A percentile compares a stretch with the other conserved stretches of the same genome.
These are phyloP conservation scores for Dacryopinax primogenitus DNA, from an alignment of 768 basidiomycete genomes.

Conservation along the genomic window DNA sequence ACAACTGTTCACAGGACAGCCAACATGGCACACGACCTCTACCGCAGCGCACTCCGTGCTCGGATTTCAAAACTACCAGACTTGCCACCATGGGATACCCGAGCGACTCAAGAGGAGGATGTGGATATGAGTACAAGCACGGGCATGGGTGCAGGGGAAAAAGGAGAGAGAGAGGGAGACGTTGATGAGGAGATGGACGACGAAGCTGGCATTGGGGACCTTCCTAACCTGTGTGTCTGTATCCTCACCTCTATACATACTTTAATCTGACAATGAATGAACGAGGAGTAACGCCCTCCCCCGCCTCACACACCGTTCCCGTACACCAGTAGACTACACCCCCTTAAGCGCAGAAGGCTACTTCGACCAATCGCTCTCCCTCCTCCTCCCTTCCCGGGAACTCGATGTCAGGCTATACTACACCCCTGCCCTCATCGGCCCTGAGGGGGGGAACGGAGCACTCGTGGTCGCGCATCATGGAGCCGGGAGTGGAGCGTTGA, in stretches of 20 bases:
- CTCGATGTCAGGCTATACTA: conserved; percentile 75
- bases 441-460: conserved; percentile 34
- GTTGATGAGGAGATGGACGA: conserved; percentile 42
- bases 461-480: conserved; percentile 92
- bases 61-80: conserved; percentile 62
- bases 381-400: conserved; percentile 46
- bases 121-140: conserved; percentile 31
- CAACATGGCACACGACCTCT: conserved; percentile 32
- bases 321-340: conserved; percentile 32
- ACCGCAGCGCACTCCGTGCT: conserved; percentile 64
- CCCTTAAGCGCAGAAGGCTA: conserved; percentile 68
- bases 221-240: conserved; percentile 30
- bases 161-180: background rate
- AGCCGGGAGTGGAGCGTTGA: conserved; percentile 62
- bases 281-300: background rate
- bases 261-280: background rate
- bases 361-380: conserved; percentile 69
- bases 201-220: conserved; percentile 43
- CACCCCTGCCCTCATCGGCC: conserved; percentile 46
- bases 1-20: background rate
- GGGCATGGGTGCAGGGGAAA: background rate
- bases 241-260: background rate
- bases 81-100: conserved; percentile 31
- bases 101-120: conserved; percentile 26
- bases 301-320: background rate